A percentile compares a stretch with the other conserved stretches of the same genome.
phyloP scores from a whole-genome alignment of 1,139 yeast species.

The Kodamaea derodonti region DNA sequence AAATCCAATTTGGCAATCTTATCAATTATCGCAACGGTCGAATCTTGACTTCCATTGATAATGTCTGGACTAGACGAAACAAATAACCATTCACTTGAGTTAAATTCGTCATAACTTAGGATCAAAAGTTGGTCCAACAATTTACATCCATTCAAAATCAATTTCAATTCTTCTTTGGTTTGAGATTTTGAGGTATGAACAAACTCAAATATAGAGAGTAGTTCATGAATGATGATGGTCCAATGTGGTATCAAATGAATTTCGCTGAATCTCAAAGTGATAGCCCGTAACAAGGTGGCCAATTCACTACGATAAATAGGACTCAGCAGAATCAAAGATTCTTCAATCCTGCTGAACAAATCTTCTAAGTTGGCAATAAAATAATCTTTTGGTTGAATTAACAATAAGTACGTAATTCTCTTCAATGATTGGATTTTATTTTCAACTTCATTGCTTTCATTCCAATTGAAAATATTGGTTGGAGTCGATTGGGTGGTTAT shows the following conservation, averaged over 20 bases:
- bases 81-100: conserved; percentile 81
- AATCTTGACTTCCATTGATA: conserved; percentile 36
- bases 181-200: conserved; percentile 22
- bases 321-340: conserved; percentile 27
- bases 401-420: conserved; percentile 58
- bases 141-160: conserved; percentile 63
- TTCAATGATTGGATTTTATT: conserved; percentile 47
- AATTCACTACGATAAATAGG: conserved; percentile 41
- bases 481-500: conserved; percentile 48
- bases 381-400: conserved; percentile 57
- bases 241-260: conserved; percentile 67
- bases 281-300: conserved; percentile 56
- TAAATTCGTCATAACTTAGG: conserved; percentile 74
- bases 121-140: conserved; percentile 70
- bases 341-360: conserved; percentile 48
- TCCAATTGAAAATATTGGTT: conserved; percentile 68
- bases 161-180: conserved; percentile 36
- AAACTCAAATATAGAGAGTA: conserved; percentile 50
- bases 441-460: conserved; percentile 61
- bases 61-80: conserved; percentile 70
- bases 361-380: conserved; percentile 49
- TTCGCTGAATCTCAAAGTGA: conserved; percentile 59
- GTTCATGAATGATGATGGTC: conserved; percentile 62
- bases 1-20: conserved; percentile 42
- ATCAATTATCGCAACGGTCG: conserved; percentile 44